Evolutionary conservation across 1,284 basidiomycete species (phyloP).

Genomic region (Cystobasidium slooffiae): DNA sequence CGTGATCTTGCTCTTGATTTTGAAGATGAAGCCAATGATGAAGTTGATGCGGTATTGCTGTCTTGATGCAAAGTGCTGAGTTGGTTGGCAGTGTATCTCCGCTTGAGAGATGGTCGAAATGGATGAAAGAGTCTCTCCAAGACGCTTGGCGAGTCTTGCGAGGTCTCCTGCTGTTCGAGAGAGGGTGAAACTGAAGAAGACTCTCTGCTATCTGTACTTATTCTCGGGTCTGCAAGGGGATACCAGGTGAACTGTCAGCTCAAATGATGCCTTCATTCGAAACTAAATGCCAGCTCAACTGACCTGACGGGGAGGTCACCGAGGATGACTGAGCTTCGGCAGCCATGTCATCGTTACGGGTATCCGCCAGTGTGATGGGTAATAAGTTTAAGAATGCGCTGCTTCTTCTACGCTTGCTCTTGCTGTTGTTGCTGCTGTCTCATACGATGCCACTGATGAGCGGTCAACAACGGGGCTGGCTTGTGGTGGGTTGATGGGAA

Average conservation of each 20-base stretch:
- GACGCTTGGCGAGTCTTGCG: slow-evolving; percentile 18
- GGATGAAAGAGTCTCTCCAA: slow-evolving; percentile 31
- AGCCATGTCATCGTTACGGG: neutral
- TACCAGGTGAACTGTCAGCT: neutral
- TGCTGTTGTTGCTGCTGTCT: too few relatives aligned
- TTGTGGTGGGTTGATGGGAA: too few relatives aligned
- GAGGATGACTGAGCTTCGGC: neutral
- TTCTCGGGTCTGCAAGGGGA: neutral
- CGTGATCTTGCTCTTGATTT: slow-evolving; percentile 14
- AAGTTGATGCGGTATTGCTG: slow-evolving; percentile 1
- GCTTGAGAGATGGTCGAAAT: slow-evolving; percentile 31
- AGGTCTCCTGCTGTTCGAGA: neutral
- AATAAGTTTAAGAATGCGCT: too few relatives aligned
- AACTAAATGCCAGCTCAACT: neutral
- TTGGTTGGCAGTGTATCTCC: slow-evolving; percentile 27
- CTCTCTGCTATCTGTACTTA: slow-evolving; percentile 2
- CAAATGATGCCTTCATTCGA: too few relatives aligned
- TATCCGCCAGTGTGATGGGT: neutral
- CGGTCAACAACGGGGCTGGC: too few relatives aligned
- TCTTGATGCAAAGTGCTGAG: neutral
- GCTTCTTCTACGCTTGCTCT: too few relatives aligned
- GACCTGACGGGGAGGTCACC: neutral
- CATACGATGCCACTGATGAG: too few relatives aligned
- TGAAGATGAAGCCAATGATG: slow-evolving; percentile 1
- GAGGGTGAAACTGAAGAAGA: neutral